phyloP scores from a whole-genome alignment of 495 filamentous ascomycete species.

The Jackrogersella minutella region DNA sequence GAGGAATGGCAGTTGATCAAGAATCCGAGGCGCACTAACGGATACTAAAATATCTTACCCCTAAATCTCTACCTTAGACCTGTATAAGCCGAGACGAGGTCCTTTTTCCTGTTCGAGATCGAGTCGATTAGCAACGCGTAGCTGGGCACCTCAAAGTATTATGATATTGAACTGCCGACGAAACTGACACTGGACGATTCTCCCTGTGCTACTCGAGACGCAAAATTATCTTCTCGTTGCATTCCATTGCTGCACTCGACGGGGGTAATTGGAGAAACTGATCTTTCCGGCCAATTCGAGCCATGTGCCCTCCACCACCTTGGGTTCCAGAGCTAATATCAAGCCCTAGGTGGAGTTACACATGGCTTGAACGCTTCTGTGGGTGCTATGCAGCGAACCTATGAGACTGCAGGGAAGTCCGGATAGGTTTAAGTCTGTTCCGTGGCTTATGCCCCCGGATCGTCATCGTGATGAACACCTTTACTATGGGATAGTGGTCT shows the following conservation, averaged over 20 bases:
- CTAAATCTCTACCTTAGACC: neutral
- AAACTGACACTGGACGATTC: slow-evolving; percentile 20
- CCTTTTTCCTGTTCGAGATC: slow-evolving; percentile 8
- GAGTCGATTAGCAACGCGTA: slow-evolving; percentile 16
- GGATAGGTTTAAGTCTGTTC: slow-evolving; percentile 10
- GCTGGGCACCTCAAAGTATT: slow-evolving; percentile 4
- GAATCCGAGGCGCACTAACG: neutral
- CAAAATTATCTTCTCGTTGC: slow-evolving; percentile 23
- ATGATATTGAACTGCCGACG: slow-evolving; percentile 35
- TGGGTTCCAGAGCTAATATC: slow-evolving; percentile 13
- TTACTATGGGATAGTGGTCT: neutral
- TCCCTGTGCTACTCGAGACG: slow-evolving; percentile 21
- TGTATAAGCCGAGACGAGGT: slow-evolving; percentile 10
- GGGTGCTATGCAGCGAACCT: slow-evolving; percentile 21
- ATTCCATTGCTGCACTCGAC: slow-evolving; percentile 29
- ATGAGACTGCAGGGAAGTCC: slow-evolving; percentile 6
- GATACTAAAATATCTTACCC: neutral
- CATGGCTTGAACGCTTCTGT: neutral
- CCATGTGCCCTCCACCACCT: slow-evolving; percentile 24
- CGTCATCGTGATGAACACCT: slow-evolving; percentile 19
- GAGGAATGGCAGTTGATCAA: neutral
- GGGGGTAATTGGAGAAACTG: slow-evolving; percentile 39
- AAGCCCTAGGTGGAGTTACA: slow-evolving; percentile 13
- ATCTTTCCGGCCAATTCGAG: slow-evolving; percentile 29
- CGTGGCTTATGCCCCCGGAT: slow-evolving; percentile 14